Evolutionary conservation across 805 yeast species (phyloP).

Genomic region (Peterozyma toletana): DNA sequence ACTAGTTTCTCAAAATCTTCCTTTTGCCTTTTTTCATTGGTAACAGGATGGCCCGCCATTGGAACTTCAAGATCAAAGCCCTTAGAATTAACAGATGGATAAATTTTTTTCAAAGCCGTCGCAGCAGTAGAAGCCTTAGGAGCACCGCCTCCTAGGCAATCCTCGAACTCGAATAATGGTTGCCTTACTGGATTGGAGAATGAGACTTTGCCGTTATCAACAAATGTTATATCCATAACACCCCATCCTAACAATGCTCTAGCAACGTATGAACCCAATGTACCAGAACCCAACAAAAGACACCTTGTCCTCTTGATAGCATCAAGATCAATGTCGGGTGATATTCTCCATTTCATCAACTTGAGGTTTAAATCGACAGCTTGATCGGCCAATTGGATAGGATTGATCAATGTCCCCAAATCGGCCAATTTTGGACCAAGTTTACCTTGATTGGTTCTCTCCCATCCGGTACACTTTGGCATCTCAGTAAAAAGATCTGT

Average conservation of each 20-base stretch:
- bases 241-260: constrained; percentile 94
- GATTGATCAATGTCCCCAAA: constrained; percentile 74
- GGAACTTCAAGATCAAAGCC: constrained; percentile 78
- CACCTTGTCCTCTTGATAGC: constrained; percentile 52
- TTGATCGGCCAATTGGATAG: constrained; percentile 76
- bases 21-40: constrained; percentile 42
- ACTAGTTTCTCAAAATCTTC: constrained; percentile 46
- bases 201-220: constrained; percentile 84
- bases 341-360: constrained; percentile 95
- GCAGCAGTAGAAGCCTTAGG: constrained; percentile 82
- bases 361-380: constrained; percentile 87
- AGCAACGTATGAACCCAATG: constrained; percentile 87
- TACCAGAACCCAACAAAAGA: constrained; percentile 89
- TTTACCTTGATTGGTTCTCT: constrained; percentile 64
- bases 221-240: constrained; percentile 74
- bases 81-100: constrained; percentile 63
- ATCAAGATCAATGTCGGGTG: constrained; percentile 74
- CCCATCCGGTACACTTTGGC: constrained; percentile 80
- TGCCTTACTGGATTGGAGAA: constrained; percentile 95
- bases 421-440: constrained; percentile 81
- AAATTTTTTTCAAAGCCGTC: constrained; percentile 57
- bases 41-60: constrained; percentile 90
- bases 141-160: constrained; percentile 68
- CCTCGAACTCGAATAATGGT: constrained; percentile 76
- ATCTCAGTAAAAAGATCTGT: constrained; percentile 1